These are phyloP conservation scores for Termitomyces titanicus DNA, from an alignment of 768 basidiomycete species.

Conservation along the genomic window DNA sequence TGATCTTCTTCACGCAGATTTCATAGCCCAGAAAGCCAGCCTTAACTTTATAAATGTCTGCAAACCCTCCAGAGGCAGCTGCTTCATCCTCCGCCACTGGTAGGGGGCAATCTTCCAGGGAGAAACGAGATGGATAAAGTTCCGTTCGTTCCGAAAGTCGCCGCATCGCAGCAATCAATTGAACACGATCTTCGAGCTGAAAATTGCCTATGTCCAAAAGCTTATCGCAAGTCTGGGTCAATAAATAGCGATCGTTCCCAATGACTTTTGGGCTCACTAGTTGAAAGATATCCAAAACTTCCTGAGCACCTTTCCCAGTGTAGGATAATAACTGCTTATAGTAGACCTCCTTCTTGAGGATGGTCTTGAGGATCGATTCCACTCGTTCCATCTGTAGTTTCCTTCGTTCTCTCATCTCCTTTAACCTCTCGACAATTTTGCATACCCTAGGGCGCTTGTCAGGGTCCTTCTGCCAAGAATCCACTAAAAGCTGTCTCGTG, in stretches of 20 bases:
- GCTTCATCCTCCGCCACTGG: background rate
- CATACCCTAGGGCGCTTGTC: background rate
- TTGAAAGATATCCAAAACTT: background rate
- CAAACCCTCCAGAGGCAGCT: constrained; percentile 3
- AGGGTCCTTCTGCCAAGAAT: background rate
- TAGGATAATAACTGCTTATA: constrained; percentile 1
- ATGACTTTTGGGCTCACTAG: background rate
- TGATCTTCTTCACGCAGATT: constrained; percentile 9
- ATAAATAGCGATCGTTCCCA: background rate
- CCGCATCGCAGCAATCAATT: constrained; percentile 10
- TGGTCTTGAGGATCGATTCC: background rate
- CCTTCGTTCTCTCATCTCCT: background rate
- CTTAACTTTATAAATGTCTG: constrained; percentile 5
- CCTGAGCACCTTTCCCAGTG: background rate
- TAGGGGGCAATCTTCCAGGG: background rate
- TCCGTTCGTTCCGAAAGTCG: constrained; percentile 1
- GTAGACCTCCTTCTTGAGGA: background rate
- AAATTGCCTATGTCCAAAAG: constrained; percentile 1
- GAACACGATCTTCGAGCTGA: background rate
- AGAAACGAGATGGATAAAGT: constrained; percentile 8
- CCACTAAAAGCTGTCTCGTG: background rate
- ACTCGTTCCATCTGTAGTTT: background rate
- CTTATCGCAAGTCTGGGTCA: background rate
- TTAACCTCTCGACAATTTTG: background rate
- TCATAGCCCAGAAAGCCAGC: background rate